phyloP scores from a whole-genome alignment of 495 filamentous ascomycete species.

The Annulohypoxylon moriforme region DNA sequence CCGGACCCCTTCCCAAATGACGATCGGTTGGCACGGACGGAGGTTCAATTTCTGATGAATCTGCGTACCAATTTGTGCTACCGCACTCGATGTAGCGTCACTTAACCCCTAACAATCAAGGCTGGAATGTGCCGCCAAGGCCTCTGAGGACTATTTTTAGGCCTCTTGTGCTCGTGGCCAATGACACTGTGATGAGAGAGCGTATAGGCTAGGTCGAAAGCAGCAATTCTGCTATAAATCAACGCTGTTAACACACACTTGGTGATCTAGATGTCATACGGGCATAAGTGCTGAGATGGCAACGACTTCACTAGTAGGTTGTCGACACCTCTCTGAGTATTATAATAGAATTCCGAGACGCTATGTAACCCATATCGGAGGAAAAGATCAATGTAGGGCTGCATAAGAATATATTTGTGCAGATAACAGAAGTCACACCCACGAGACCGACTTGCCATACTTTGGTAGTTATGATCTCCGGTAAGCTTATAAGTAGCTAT shows the following conservation, averaged over 20 bases:
- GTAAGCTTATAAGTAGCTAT: neutral
- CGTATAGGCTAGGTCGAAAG: conserved; percentile 8
- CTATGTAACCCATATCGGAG: conserved; percentile 36
- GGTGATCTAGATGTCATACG: conserved; percentile 23
- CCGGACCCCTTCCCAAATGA: conserved; percentile 11
- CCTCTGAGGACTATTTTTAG: conserved; percentile 37
- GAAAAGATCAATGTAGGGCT: conserved; percentile 33
- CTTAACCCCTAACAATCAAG: conserved; percentile 7
- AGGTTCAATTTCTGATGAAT: conserved; percentile 41
- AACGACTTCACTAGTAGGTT: conserved; percentile 19
- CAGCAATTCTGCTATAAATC: conserved; percentile 19
- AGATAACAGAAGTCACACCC: conserved; percentile 2
- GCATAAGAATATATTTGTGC: conserved; percentile 27
- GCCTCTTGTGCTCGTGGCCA: conserved; percentile 16
- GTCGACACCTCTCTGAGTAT: conserved; percentile 3
- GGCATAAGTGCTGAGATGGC: neutral
- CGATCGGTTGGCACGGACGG: conserved; percentile 36
- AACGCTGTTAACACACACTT: conserved; percentile 18
- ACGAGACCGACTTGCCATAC: neutral
- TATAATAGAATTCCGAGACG: conserved; percentile 23
- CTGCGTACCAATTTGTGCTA: conserved; percentile 35
- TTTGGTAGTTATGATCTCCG: conserved; percentile 13
- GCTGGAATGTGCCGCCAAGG: conserved; percentile 29
- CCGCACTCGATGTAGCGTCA: conserved; percentile 16
- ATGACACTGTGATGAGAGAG: conserved; percentile 5